A percentile compares a stretch with the other conserved stretches of the same genome.
Evolutionary conservation across 2,329 filamentous ascomycete species (phyloP).

Genomic region (Coniochaeta hoffmannii): DNA sequence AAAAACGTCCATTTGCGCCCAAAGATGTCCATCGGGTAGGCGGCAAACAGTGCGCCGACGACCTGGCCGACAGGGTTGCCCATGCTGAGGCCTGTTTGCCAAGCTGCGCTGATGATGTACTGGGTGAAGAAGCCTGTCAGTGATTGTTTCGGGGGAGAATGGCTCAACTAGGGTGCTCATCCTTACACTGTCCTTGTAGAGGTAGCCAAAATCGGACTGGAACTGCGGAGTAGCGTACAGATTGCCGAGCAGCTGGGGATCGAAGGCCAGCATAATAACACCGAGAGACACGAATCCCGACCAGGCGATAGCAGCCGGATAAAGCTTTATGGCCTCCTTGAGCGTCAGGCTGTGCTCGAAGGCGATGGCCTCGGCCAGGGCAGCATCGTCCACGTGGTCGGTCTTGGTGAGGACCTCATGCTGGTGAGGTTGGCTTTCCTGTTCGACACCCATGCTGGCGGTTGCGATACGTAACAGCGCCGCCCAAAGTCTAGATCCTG

Average conservation of each 20-base stretch:
- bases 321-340: conserved; percentile 30
- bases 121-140: too few relatives aligned
- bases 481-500: background rate
- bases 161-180: too few relatives aligned
- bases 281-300: conserved; percentile 52
- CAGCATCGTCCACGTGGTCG: conserved; percentile 10
- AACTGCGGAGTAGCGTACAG: conserved; percentile 55
- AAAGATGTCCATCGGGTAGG: conserved; percentile 37
- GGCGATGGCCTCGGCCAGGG: conserved; percentile 27
- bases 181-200: conserved; percentile 30
- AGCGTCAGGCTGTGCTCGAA: conserved; percentile 33
- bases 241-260: conserved; percentile 56
- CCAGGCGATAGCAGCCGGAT: conserved; percentile 43
- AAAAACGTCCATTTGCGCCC: conserved; percentile 38
- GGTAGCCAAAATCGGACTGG: conserved; percentile 46
- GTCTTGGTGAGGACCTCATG: background rate
- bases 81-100: conserved; percentile 41
- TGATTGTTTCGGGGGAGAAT: too few relatives aligned
- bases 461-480: background rate
- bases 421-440: background rate
- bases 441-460: background rate
- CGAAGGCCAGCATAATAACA: conserved; percentile 56
- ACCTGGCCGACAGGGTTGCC: conserved; percentile 51
- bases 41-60: conserved; percentile 42
- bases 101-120: conserved; percentile 32